Evolutionary conservation across 495 filamentous ascomycete species (phyloP), one percentile per base, ranked within the genome.

Genomic region (Aspergillus ellipticus): DNA sequence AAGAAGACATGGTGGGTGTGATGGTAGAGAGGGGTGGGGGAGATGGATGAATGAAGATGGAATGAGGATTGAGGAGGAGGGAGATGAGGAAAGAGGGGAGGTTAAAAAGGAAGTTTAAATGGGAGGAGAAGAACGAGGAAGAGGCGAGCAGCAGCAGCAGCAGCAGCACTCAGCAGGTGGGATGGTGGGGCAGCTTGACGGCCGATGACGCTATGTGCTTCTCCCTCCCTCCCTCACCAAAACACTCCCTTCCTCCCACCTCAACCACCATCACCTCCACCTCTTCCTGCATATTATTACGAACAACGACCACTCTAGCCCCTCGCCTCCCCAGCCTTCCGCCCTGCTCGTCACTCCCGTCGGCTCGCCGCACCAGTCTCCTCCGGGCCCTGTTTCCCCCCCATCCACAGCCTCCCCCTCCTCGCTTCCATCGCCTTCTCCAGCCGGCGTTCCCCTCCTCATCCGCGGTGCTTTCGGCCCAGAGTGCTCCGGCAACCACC

Each of bases 1-100:
- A 90, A 74, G 70, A 86, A 67, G 89, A 72, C 90, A 96, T 96
- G 59, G 65, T 86, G 71, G 43, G 13, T 47, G 43, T 11, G 21
- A 26, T 24, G 43, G 46, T 55, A 39, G 26, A 6, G 11, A 17
- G 26, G 26, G 37, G 42, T 20, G 20, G 52, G 42, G 15, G 35
- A 53, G 43, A 54, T 50, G 51, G 21, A 29, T 55, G 47, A 57
- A 28, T 42, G 28, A 22, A 31, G 47, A 53, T 55, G 22, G 42
- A 19, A 46, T 51, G 52, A 59, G 54, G 33, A 54, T 33, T 57
- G 46, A 49, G 53, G 52, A 60, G 54, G 52, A 50, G 58, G 41
- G 56, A 59, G 33, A 53, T 35, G 58, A 48, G 54, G 62, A 65
- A 37, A n/a, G 41, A 60, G 51, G 41, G 49, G 57, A 47, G 24